phyloP scores from a whole-genome alignment of 371 early-diverging fungal species.

The Haplosporangium sp. region DNA sequence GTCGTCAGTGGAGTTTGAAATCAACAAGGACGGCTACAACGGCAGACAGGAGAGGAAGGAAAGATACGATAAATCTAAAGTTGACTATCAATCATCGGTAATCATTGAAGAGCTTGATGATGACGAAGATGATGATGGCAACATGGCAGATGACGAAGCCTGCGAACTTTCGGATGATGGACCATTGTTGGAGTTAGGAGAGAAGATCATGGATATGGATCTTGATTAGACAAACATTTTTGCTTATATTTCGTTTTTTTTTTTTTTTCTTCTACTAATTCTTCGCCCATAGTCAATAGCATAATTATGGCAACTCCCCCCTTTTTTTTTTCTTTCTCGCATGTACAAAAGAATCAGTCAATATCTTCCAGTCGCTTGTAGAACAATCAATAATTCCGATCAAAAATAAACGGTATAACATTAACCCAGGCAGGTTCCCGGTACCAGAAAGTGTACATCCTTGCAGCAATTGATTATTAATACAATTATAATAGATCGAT shows the following conservation, averaged over 20 bases:
- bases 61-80: background rate
- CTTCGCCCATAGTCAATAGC: background rate
- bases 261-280: background rate
- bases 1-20: background rate
- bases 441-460: background rate
- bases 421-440: background rate
- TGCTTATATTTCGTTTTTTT: background rate
- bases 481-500: background rate
- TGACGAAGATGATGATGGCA: constrained; percentile 36
- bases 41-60: background rate
- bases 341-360: background rate
- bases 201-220: constrained; percentile 52
- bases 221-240: constrained; percentile 18
- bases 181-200: constrained; percentile 26
- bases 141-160: constrained; percentile 31
- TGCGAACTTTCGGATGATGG: constrained; percentile 19
- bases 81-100: background rate
- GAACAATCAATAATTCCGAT: background rate
- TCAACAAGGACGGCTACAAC: background rate
- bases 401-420: background rate
- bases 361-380: background rate
- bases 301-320: background rate
- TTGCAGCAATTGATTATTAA: too few relatives aligned
- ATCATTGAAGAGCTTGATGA: constrained; percentile 24
- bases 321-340: background rate